A percentile compares a stretch with the other conserved stretches of the same genome.
Evolutionary conservation across 306 rosid genomes (phyloP).

Genomic region (Glycine latifolia): DNA sequence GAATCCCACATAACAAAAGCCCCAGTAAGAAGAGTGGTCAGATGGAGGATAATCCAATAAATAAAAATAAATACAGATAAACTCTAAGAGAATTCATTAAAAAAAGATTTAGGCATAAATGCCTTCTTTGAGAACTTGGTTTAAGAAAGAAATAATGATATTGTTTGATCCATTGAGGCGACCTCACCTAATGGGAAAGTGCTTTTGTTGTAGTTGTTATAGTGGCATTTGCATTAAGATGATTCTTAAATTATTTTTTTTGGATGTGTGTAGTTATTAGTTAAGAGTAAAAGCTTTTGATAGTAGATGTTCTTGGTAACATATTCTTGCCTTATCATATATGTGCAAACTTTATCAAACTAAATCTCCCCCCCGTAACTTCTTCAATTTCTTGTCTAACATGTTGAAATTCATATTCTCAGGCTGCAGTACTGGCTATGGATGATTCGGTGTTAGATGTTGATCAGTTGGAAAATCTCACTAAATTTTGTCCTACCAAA

Average conservation of each 20-base stretch:
- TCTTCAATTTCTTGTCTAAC: slow-evolving; percentile 38
- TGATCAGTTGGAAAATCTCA: slow-evolving; percentile 96
- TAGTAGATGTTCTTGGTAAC: neutral
- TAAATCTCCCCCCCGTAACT: slow-evolving; percentile 19
- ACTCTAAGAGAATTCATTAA: neutral
- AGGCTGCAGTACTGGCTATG: slow-evolving; percentile 95
- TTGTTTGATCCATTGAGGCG: neutral
- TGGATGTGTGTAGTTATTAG: neutral
- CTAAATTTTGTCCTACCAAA: slow-evolving; percentile 93
- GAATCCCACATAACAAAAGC: slow-evolving; percentile 10
- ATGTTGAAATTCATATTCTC: slow-evolving; percentile 47
- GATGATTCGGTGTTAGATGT: slow-evolving; percentile 83
- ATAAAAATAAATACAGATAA: neutral
- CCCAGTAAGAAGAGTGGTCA: slow-evolving; percentile 3
- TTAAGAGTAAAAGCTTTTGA: neutral
- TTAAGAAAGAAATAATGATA: neutral
- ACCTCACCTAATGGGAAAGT: neutral
- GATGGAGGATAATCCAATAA: slow-evolving; percentile 15
- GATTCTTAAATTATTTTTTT: slow-evolving; percentile 1
- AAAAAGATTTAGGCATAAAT: neutral
- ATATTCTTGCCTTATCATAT: slow-evolving; percentile 12
- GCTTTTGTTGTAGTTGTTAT: neutral
- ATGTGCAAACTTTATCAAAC: neutral
- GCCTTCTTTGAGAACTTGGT: neutral
- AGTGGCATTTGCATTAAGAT: slow-evolving; percentile 20